phyloP scores from a whole-genome alignment of 1,284 basidiomycete genomes.

The Ceratobasidium sp. region DNA sequence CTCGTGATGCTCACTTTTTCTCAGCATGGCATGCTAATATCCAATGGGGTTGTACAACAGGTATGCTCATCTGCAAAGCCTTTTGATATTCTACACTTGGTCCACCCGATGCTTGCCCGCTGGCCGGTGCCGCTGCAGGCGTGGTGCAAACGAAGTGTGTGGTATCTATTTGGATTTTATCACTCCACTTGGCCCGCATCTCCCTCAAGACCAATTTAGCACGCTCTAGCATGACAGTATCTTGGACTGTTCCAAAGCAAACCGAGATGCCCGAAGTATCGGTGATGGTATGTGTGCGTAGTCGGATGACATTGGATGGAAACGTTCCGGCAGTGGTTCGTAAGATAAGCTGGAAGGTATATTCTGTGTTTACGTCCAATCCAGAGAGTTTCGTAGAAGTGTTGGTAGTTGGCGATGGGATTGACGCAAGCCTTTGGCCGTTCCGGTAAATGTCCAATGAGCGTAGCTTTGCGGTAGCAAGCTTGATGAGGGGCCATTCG shows the following conservation, averaged over 20 bases:
- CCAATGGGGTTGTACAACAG: conserved; percentile 92
- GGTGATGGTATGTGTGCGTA: conserved; percentile 91
- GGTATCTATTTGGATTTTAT: conserved; percentile 95
- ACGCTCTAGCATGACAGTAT: conserved; percentile 79
- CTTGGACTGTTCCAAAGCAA: conserved; percentile 89
- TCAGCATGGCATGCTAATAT: conserved; percentile 86
- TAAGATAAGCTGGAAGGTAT: conserved; percentile 91
- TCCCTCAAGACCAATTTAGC: conserved; percentile 80
- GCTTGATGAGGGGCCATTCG: conserved; percentile 88
- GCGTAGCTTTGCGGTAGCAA: conserved; percentile 86
- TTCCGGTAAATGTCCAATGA: conserved; percentile 93
- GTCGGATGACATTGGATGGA: conserved; percentile 82
- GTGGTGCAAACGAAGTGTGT: conserved; percentile 97
- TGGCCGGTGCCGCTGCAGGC: conserved; percentile 74
- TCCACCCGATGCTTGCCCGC: conserved; percentile 63
- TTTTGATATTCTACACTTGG: conserved; percentile 91
- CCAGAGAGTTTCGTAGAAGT: conserved; percentile 92
- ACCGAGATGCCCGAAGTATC: conserved; percentile 94
- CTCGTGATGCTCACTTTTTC: conserved; percentile 71
- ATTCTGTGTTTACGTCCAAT: conserved; percentile 87
- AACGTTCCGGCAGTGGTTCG: conserved; percentile 91
- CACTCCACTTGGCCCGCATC: conserved; percentile 89
- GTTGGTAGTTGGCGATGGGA: conserved; percentile 83
- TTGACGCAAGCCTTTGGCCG: conserved; percentile 84
- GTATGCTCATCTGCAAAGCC: conserved; percentile 89